These are phyloP conservation scores for Coemansia sp. DNA, from an alignment of 192 early-diverging fungal genomes.

Conservation along the genomic window DNA sequence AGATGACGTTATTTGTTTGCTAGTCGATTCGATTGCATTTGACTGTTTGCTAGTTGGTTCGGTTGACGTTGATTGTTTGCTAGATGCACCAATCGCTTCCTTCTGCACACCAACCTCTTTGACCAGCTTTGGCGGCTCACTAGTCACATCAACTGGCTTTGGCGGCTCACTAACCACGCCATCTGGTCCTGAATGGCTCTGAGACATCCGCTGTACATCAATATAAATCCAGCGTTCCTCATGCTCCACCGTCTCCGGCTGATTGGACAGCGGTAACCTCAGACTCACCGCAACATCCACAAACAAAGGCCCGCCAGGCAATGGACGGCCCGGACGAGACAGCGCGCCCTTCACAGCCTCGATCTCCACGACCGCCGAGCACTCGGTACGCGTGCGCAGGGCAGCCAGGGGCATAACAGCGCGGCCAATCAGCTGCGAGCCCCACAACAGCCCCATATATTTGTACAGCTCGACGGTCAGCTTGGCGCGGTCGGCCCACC, in stretches of 20 bases:
- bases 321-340: conserved; percentile 21
- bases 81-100: neutral
- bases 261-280: conserved; percentile 39
- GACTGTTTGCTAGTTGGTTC: neutral
- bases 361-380: conserved; percentile 25
- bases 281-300: conserved; percentile 41
- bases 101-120: neutral
- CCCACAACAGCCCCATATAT: conserved; percentile 49
- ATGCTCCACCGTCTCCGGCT: conserved; percentile 20
- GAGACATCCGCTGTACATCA: conserved; percentile 3
- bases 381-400: conserved; percentile 37
- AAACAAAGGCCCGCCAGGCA: conserved; percentile 40
- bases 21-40: neutral
- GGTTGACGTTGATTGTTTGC: neutral
- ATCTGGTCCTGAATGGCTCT: neutral
- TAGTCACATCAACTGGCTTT: neutral
- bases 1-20: neutral
- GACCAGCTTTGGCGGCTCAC: neutral
- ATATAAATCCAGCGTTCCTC: conserved; percentile 46
- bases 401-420: conserved; percentile 41
- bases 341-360: conserved; percentile 19
- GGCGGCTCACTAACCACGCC: neutral
- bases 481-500: conserved; percentile 45
- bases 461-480: conserved; percentile 46
- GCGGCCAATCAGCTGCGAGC: conserved; percentile 46